phyloP scores from a whole-genome alignment of 805 yeast genomes.

The Myxozyma monticola region DNA sequence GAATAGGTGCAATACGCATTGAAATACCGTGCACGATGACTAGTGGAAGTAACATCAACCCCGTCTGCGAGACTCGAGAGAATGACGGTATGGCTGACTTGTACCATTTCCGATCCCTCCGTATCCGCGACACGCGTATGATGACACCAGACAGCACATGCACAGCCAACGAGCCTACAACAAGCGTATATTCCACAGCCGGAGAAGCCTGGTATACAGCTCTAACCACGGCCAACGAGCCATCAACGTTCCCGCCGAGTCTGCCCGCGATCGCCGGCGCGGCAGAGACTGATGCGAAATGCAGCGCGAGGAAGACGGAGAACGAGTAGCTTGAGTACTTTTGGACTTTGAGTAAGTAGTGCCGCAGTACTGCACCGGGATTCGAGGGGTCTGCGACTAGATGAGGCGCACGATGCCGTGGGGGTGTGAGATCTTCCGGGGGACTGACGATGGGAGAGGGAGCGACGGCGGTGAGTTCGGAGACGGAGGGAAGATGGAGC shows the following conservation, averaged over 20 bases:
- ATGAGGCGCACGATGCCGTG: not conserved
- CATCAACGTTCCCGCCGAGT: conserved; percentile 46
- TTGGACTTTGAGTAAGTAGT: conserved; percentile 42
- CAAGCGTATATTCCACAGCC: conserved; percentile 49
- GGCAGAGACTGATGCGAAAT: conserved; percentile 53
- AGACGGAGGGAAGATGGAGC: conserved; percentile 7
- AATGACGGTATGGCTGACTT: conserved; percentile 31
- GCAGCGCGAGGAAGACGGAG: conserved; percentile 57
- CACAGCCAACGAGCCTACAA: conserved; percentile 47
- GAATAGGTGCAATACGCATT: conserved; percentile 52
- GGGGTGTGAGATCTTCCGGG: not conserved
- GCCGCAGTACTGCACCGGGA: conserved; percentile 13
- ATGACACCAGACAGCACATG: conserved; percentile 59
- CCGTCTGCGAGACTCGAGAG: conserved; percentile 61
- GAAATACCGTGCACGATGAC: conserved; percentile 50
- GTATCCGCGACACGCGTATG: conserved; percentile 35
- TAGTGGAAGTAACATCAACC: conserved; percentile 53
- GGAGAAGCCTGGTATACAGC: conserved; percentile 58
- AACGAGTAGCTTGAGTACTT: conserved; percentile 63
- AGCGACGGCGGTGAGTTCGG: conserved; percentile 9
- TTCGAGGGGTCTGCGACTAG: not conserved
- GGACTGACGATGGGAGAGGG: conserved; percentile 12
- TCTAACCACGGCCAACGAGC: conserved; percentile 59
- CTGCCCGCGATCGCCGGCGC: conserved; percentile 52
- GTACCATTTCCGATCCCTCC: conserved; percentile 34